Conservation (phyloP, 768 basidiomycete genomes). For the Lactarius hatsudake region DNA sequence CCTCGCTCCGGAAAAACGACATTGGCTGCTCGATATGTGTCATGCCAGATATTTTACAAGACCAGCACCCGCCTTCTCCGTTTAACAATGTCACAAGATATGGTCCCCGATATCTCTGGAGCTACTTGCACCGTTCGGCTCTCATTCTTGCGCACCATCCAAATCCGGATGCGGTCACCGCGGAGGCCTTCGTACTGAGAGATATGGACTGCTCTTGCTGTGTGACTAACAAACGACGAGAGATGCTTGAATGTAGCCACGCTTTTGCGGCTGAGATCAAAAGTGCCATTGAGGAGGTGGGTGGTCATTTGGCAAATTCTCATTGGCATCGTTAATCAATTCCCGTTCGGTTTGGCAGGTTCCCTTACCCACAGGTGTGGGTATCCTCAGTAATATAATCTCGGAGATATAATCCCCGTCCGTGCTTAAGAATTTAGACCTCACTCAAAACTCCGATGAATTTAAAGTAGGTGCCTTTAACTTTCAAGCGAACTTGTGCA, state of each 20-base stretch:
- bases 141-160: conserved; percentile 15
- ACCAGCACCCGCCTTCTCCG: no score
- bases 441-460: not conserved
- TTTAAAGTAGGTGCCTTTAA: not conserved
- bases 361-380: not conserved
- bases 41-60: not conserved
- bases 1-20: not conserved
- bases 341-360: conserved; percentile 1
- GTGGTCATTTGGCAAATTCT: not conserved
- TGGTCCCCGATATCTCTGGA: conserved; percentile 13
- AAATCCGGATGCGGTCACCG: not conserved
- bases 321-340: not conserved
- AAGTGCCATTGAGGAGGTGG: conserved; percentile 2
- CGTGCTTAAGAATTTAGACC: not conserved
- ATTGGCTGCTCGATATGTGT: not conserved
- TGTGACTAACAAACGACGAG: not conserved
- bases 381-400: not conserved
- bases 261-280: conserved; percentile 3
- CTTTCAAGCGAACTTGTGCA: not conserved
- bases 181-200: conserved; percentile 1
- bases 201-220: not conserved
- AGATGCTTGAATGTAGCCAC: conserved; percentile 10
- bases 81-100: not conserved
- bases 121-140: conserved; percentile 16
- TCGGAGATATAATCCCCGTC: not conserved